A percentile compares a stretch with the other conserved stretches of the same genome.
Conservation (phyloP, 2,329 filamentous ascomycete genomes). For the Mycosphaerella sp. region DNA sequence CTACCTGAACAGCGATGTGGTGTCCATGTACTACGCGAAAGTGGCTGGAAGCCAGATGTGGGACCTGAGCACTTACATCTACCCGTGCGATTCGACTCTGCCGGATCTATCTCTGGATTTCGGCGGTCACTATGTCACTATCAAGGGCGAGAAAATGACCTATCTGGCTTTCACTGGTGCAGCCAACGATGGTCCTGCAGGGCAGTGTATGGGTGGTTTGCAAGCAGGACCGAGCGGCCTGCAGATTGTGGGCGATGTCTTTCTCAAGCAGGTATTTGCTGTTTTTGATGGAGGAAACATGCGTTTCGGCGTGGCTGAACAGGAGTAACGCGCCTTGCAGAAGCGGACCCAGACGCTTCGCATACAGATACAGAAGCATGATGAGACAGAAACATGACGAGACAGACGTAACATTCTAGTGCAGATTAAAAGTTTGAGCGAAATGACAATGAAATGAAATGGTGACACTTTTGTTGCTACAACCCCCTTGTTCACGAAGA, state of each 20-base stretch:
- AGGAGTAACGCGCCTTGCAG: constrained; percentile 16
- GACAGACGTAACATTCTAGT: background rate
- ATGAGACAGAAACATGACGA: background rate
- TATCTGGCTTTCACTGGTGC: constrained; percentile 42
- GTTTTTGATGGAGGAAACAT: constrained; percentile 52
- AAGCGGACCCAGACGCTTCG: background rate
- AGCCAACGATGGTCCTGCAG: constrained; percentile 23
- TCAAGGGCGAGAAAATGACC: constrained; percentile 41
- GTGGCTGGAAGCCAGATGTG: constrained; percentile 36
- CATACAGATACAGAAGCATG: background rate
- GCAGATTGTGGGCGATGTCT: constrained; percentile 58
- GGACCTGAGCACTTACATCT: constrained; percentile 41
- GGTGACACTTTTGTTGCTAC: too few relatives aligned
- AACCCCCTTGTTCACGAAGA: too few relatives aligned
- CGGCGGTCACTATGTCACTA: constrained; percentile 41
- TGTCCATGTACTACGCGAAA: constrained; percentile 38
- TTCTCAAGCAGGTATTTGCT: constrained; percentile 55
- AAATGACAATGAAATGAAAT: too few relatives aligned
- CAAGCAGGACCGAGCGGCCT: constrained; percentile 48
- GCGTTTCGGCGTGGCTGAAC: constrained; percentile 48
- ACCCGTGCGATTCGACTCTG: constrained; percentile 38
- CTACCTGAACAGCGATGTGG: constrained; percentile 48
- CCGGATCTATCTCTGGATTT: constrained; percentile 49
- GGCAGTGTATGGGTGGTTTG: constrained; percentile 61
- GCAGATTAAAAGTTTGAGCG: too few relatives aligned